phyloP scores from a whole-genome alignment of 2,329 filamentous ascomycete species.

The Tolypocladium tundrense region DNA sequence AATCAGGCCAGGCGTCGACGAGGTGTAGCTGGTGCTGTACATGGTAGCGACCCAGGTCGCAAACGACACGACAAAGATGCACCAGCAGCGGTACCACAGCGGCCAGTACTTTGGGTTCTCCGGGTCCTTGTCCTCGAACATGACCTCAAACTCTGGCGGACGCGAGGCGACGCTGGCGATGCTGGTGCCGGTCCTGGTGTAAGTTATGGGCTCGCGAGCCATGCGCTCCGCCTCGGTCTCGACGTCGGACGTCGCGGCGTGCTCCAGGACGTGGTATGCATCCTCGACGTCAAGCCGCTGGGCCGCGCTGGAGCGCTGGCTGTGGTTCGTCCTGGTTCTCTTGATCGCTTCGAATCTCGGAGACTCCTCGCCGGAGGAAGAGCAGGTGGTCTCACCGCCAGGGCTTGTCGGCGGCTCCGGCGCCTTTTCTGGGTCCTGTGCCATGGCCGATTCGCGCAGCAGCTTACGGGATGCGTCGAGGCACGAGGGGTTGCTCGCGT shows the following conservation, averaged over 20 bases:
- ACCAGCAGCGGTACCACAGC: conserved; percentile 33
- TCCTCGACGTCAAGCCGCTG: conserved; percentile 11
- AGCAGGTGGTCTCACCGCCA: background rate
- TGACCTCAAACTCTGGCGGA: conserved; percentile 58
- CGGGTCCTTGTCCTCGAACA: conserved; percentile 54
- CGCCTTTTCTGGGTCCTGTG: background rate
- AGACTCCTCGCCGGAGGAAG: background rate
- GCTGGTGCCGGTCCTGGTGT: conserved; percentile 30
- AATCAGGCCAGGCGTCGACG: conserved; percentile 58
- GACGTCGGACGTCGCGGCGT: conserved; percentile 24
- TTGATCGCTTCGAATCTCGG: background rate
- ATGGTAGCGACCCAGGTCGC: conserved; percentile 47
- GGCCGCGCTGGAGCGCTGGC: conserved; percentile 7
- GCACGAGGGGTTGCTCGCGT: background rate
- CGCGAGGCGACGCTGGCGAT: conserved; percentile 31
- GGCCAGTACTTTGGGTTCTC: conserved; percentile 63
- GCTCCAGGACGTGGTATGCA: conserved; percentile 24
- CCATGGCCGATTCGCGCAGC: background rate
- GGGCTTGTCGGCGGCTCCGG: background rate
- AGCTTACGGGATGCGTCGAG: background rate
- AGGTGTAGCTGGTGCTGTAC: conserved; percentile 72
- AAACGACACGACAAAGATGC: conserved; percentile 33
- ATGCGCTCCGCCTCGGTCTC: conserved; percentile 28
- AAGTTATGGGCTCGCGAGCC: conserved; percentile 34
- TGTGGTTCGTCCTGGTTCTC: conserved; percentile 7